Evolutionary conservation across 2,329 filamentous ascomycete species (phyloP).

Genomic region (Bipolaris zeicola): DNA sequence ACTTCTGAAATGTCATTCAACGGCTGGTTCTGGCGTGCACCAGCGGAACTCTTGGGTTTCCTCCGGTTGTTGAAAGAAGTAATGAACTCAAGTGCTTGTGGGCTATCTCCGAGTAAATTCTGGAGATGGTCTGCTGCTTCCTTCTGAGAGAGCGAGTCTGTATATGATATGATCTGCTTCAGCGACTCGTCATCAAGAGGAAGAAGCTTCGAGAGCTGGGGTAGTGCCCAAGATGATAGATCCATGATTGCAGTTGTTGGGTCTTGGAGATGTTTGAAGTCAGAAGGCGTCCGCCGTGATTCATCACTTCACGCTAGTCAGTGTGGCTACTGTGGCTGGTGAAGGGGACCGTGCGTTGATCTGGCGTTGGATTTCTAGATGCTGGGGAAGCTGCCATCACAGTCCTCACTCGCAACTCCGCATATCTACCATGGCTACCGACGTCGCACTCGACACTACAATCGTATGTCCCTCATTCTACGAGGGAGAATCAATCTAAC

Average conservation of each 20-base stretch:
- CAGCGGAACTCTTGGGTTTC: slow-evolving; percentile 40
- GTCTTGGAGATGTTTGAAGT: slow-evolving; percentile 6
- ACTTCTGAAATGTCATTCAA: slow-evolving; percentile 37
- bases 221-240: slow-evolving; percentile 62
- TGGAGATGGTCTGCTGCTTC: slow-evolving; percentile 84
- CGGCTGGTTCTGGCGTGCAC: slow-evolving; percentile 18
- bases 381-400: slow-evolving; percentile 21
- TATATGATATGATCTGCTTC: slow-evolving; percentile 82
- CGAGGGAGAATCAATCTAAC: slow-evolving; percentile 3
- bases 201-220: slow-evolving; percentile 78
- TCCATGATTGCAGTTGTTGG: slow-evolving; percentile 39
- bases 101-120: slow-evolving; percentile 85
- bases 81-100: slow-evolving; percentile 74
- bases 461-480: slow-evolving; percentile 4
- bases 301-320: slow-evolving; percentile 24
- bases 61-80: slow-evolving; percentile 74
- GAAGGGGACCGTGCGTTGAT: slow-evolving; percentile 10
- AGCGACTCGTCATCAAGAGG: slow-evolving; percentile 85
- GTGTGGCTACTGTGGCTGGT: slow-evolving; percentile 26
- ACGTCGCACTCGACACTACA: slow-evolving; percentile 76
- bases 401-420: slow-evolving; percentile 24
- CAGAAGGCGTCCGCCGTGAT: slow-evolving; percentile 19
- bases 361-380: slow-evolving; percentile 7
- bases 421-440: slow-evolving; percentile 55
- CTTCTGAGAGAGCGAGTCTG: slow-evolving; percentile 73